Conservation (phyloP, 768 basidiomycete genomes). For the Hypholoma sublateritium region DNA sequence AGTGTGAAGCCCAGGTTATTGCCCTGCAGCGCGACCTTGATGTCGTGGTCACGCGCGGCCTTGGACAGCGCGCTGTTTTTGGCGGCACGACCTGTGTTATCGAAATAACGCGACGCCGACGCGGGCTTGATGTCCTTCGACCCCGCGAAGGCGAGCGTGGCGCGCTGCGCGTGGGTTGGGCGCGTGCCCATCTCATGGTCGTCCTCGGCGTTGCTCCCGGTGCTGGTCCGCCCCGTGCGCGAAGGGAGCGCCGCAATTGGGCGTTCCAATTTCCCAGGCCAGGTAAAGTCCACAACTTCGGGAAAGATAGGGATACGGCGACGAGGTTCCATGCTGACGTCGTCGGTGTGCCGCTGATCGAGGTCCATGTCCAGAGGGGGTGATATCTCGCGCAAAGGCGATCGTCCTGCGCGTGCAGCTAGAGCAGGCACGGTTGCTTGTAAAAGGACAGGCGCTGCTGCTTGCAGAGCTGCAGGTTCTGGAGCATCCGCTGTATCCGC, state of each 20-base stretch:
- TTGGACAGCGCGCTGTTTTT: background rate
- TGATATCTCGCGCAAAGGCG: constrained; percentile 40
- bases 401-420: constrained; percentile 21
- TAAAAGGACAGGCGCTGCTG: constrained; percentile 2
- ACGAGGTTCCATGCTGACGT: constrained; percentile 37
- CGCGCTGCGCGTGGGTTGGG: constrained; percentile 9
- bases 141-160: constrained; percentile 9
- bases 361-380: constrained; percentile 26
- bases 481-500: background rate
- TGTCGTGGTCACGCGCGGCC: background rate
- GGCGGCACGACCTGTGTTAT: background rate
- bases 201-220: background rate
- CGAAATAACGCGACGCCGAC: constrained; percentile 3
- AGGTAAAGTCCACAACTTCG: too few relatives aligned
- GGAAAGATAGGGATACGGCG: constrained; percentile 30
- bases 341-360: constrained; percentile 31
- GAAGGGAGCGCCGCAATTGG: constrained; percentile 14
- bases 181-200: background rate
- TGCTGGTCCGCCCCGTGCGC: constrained; percentile 2
- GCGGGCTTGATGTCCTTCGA: constrained; percentile 6
- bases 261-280: constrained; percentile 6
- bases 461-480: background rate
- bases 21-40: constrained; percentile 3
- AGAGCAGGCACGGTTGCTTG: background rate
- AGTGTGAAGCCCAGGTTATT: constrained; percentile 15